A percentile compares a stretch with the other conserved stretches of the same genome.
Conservation (phyloP, 257 asterid species). For the Eustoma russellianum region DNA sequence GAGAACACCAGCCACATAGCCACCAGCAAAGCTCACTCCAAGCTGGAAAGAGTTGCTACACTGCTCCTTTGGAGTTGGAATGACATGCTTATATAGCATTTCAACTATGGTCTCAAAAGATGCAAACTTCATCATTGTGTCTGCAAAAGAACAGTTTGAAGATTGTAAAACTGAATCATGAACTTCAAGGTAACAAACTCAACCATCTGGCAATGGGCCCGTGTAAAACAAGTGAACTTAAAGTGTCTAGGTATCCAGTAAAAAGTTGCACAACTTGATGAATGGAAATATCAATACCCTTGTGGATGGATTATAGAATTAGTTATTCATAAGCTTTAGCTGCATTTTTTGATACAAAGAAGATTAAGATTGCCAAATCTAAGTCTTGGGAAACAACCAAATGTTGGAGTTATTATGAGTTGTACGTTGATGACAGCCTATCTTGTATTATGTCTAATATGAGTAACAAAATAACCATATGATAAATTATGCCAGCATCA, state of each 20-base stretch:
- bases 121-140: conserved; percentile 91
- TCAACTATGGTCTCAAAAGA: conserved; percentile 75
- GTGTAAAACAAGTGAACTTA: background rate
- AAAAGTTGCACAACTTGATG: background rate
- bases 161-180: background rate
- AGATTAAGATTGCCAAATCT: too few relatives aligned
- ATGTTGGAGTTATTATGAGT: too few relatives aligned
- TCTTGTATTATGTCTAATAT: too few relatives aligned
- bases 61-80: conserved; percentile 67
- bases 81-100: conserved; percentile 50
- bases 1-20: conserved; percentile 64
- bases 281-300: too few relatives aligned
- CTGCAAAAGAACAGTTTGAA: conserved; percentile 23
- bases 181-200: background rate
- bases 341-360: too few relatives aligned
- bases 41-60: conserved; percentile 62
- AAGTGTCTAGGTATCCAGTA: too few relatives aligned
- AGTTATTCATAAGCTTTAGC: too few relatives aligned
- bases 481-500: too few relatives aligned
- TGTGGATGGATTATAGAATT: too few relatives aligned
- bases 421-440: too few relatives aligned
- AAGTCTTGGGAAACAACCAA: too few relatives aligned
- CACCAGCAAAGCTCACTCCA: conserved; percentile 73
- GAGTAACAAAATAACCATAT: too few relatives aligned
- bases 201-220: background rate